These are phyloP conservation scores for Leccinum variicolor DNA, from an alignment of 768 basidiomycete genomes.

Conservation along the genomic window DNA sequence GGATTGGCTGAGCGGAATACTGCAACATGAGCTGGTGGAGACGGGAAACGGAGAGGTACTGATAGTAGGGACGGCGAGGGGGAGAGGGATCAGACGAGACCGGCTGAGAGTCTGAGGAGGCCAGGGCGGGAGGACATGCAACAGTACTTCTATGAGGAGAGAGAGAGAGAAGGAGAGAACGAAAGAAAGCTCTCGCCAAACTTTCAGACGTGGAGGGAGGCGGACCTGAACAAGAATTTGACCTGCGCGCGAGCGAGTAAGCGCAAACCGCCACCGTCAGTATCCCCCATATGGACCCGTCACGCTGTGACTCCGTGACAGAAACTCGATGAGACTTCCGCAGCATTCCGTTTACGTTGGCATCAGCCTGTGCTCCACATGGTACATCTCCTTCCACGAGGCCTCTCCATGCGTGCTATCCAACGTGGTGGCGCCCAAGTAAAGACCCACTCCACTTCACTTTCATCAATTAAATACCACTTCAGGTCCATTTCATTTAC, in stretches of 20 bases:
- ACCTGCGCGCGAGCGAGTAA: slow-evolving; percentile 3
- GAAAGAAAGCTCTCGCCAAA: slow-evolving; percentile 20
- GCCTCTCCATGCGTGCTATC: neutral
- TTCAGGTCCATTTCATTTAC: neutral
- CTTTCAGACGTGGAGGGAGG: slow-evolving; percentile 23
- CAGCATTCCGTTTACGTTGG: slow-evolving; percentile 16
- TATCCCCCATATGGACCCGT: slow-evolving; percentile 3
- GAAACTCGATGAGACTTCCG: slow-evolving; percentile 2
- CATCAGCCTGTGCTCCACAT: neutral
- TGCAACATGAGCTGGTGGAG: slow-evolving; percentile 54
- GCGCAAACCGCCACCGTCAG: neutral
- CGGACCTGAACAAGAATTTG: slow-evolving; percentile 15
- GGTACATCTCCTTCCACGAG: neutral
- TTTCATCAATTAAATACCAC: neutral
- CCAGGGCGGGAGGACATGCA: slow-evolving; percentile 30
- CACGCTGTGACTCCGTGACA: slow-evolving; percentile 7
- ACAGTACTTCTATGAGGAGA: slow-evolving; percentile 8
- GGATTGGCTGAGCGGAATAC: slow-evolving; percentile 38
- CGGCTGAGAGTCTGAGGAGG: slow-evolving; percentile 31
- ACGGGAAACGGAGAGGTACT: slow-evolving; percentile 28
- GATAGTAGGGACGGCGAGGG: slow-evolving; percentile 29
- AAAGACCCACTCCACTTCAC: neutral
- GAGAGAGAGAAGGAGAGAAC: slow-evolving; percentile 8
- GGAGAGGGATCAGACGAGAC: slow-evolving; percentile 53
- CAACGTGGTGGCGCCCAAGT: neutral